These are phyloP conservation scores for Cutaneotrichosporon dermatis DNA, from an alignment of 1,284 basidiomycete species.

Conservation along the genomic window DNA sequence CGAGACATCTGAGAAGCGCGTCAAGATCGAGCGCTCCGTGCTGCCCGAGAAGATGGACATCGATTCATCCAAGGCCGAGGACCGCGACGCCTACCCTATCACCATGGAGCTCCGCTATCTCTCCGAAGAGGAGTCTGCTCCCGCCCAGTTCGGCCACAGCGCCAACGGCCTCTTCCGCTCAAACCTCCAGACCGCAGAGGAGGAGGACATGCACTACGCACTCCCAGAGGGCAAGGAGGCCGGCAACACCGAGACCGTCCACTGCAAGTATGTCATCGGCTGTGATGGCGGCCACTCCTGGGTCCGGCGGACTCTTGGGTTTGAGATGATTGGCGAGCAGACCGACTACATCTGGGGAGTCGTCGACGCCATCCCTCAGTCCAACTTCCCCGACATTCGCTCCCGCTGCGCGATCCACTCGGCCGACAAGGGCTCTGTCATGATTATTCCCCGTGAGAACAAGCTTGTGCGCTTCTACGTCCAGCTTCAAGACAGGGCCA, in stretches of 20 bases:
- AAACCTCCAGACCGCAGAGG: slow-evolving; percentile 16
- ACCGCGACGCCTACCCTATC: slow-evolving; percentile 20
- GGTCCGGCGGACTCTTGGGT: slow-evolving; percentile 22
- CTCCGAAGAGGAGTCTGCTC: slow-evolving; percentile 17
- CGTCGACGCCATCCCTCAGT: slow-evolving; percentile 21
- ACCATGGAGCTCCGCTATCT: slow-evolving; percentile 17
- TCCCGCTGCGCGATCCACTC: slow-evolving; percentile 24
- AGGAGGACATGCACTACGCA: slow-evolving; percentile 20
- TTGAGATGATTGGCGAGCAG: slow-evolving; percentile 27
- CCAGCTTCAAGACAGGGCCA: slow-evolving; percentile 17
- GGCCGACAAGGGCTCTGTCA: slow-evolving; percentile 17
- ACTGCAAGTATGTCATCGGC: slow-evolving; percentile 31
- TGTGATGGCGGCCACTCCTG: slow-evolving; percentile 32
- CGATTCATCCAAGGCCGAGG: slow-evolving; percentile 16
- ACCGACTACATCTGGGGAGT: slow-evolving; percentile 31
- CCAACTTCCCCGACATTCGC: slow-evolving; percentile 26
- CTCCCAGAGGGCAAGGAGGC: slow-evolving; percentile 16
- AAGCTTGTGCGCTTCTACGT: slow-evolving; percentile 25
- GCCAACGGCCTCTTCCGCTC: slow-evolving; percentile 22
- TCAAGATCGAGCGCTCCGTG: slow-evolving; percentile 19
- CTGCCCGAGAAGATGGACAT: slow-evolving; percentile 18
- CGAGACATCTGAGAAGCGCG: slow-evolving; percentile 12
- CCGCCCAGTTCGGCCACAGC: slow-evolving; percentile 20
- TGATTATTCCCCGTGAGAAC: slow-evolving; percentile 24
- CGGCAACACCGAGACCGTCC: slow-evolving; percentile 20